phyloP scores from a whole-genome alignment of 306 rosid species.

The Lupinus albus region DNA sequence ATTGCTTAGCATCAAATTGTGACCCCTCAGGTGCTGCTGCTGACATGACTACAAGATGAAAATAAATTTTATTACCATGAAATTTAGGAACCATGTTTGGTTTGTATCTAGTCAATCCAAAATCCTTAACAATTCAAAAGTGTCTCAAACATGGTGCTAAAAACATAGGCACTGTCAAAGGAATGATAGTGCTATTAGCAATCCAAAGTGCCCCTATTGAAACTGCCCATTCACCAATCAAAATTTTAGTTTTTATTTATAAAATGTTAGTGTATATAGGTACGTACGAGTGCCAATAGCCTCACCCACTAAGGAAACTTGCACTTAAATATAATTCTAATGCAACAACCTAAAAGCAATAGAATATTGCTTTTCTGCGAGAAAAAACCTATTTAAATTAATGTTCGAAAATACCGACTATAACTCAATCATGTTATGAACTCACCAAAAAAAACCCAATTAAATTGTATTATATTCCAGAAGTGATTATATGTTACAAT shows the following conservation, averaged over 20 bases:
- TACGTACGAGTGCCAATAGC: too few relatives aligned
- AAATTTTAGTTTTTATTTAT: too few relatives aligned
- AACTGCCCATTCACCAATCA: too few relatives aligned
- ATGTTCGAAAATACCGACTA: neutral
- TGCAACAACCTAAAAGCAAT: neutral
- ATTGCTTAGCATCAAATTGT: constrained; percentile 67
- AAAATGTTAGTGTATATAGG: too few relatives aligned
- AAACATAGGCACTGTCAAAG: too few relatives aligned
- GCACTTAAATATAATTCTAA: neutral
- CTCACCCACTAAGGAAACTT: neutral
- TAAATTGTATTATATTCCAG: neutral
- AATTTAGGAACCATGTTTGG: constrained; percentile 8
- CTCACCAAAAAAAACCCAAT: too few relatives aligned
- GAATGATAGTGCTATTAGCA: too few relatives aligned
- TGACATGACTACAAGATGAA: constrained; percentile 66
- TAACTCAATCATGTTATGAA: neutral
- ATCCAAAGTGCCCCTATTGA: too few relatives aligned
- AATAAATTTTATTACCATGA: neutral
- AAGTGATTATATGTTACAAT: neutral
- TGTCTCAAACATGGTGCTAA: too few relatives aligned
- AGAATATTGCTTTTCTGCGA: neutral
- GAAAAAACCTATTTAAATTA: neutral
- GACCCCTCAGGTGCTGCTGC: constrained; percentile 84
- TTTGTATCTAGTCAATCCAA: too few relatives aligned
- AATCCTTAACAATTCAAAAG: too few relatives aligned